Conservation (phyloP, 805 yeast species). For the Kluyveromyces lactis region DNA sequence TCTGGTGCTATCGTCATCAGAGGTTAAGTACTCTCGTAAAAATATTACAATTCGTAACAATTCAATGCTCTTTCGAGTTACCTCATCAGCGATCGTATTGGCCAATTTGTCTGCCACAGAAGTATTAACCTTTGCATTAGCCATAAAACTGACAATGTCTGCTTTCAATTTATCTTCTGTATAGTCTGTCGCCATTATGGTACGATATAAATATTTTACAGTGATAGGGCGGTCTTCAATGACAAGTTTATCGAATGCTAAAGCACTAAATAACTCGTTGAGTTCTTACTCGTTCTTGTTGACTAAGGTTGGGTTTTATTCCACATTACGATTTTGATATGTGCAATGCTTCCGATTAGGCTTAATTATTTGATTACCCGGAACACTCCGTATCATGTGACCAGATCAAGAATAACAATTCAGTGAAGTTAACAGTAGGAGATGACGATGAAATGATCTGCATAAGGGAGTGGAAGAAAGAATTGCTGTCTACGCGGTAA, state of each 20-base stretch:
- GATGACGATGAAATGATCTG: too few species aligned
- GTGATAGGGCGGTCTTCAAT: too few species aligned
- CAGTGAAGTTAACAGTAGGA: too few species aligned
- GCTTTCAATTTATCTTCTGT: slow-evolving; percentile 5
- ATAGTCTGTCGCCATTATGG: slow-evolving; percentile 6
- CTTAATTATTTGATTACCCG: slow-evolving; percentile 1
- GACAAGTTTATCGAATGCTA: too few species aligned
- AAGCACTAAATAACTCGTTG: too few species aligned
- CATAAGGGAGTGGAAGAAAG: too few species aligned
- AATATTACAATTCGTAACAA: slow-evolving; percentile 46
- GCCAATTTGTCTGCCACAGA: slow-evolving; percentile 25
- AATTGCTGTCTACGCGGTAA: too few species aligned
- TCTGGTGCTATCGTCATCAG: slow-evolving; percentile 47
- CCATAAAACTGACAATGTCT: slow-evolving; percentile 29
- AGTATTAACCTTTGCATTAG: slow-evolving; percentile 32
- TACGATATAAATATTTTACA: too few species aligned
- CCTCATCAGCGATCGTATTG: slow-evolving; percentile 21
- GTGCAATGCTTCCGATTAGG: too few species aligned
- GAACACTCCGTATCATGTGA: background rate
- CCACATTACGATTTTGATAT: too few species aligned
- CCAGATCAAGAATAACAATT: slow-evolving; percentile 1
- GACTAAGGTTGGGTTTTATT: too few species aligned
- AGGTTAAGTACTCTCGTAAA: slow-evolving; percentile 55
- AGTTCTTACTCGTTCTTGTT: too few species aligned
- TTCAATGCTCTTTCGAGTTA: slow-evolving; percentile 21